These are phyloP conservation scores for Hyphodiscus sp. DNA, from an alignment of 2,329 filamentous ascomycete genomes.

Conservation along the genomic window DNA sequence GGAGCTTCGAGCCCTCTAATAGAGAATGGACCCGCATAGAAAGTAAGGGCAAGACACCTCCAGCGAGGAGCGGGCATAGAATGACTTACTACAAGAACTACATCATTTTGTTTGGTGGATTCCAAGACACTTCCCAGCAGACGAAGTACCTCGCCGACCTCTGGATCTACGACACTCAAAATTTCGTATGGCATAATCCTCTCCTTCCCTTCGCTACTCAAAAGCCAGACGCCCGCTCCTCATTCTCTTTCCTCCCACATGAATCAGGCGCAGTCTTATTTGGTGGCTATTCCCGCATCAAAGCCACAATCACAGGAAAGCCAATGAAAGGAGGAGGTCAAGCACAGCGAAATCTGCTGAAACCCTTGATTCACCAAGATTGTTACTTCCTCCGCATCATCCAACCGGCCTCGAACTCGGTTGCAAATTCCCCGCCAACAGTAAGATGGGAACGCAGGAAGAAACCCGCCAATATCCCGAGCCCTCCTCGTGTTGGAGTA, in stretches of 20 bases:
- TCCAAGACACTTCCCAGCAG: conserved; percentile 92
- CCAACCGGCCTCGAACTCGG: conserved; percentile 61
- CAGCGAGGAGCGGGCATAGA: conserved; percentile 82
- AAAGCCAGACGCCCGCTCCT: conserved; percentile 85
- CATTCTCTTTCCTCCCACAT: conserved; percentile 86
- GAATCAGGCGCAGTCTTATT: conserved; percentile 86
- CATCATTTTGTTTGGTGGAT: conserved; percentile 90
- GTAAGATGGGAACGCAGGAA: conserved; percentile 92
- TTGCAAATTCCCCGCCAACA: conserved; percentile 57
- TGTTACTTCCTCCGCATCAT: conserved; percentile 86
- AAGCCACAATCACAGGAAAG: conserved; percentile 59
- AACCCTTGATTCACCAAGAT: conserved; percentile 88
- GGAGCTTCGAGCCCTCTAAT: conserved; percentile 76
- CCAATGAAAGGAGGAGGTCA: conserved; percentile 52
- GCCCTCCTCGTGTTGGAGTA: conserved; percentile 74
- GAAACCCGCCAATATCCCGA: conserved; percentile 82
- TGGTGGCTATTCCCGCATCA: conserved; percentile 90
- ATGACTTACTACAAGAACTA: conserved; percentile 99
- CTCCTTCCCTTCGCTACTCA: conserved; percentile 69
- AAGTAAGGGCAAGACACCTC: conserved; percentile 67
- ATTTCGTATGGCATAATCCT: conserved; percentile 78
- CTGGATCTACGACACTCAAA: conserved; percentile 91
- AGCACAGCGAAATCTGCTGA: conserved; percentile 65
- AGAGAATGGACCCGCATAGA: conserved; percentile 92
- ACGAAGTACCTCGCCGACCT: conserved; percentile 91